Evolutionary conservation across 2,329 filamentous ascomycete species (phyloP).

Genomic region (Ophiostoma ulmi): DNA sequence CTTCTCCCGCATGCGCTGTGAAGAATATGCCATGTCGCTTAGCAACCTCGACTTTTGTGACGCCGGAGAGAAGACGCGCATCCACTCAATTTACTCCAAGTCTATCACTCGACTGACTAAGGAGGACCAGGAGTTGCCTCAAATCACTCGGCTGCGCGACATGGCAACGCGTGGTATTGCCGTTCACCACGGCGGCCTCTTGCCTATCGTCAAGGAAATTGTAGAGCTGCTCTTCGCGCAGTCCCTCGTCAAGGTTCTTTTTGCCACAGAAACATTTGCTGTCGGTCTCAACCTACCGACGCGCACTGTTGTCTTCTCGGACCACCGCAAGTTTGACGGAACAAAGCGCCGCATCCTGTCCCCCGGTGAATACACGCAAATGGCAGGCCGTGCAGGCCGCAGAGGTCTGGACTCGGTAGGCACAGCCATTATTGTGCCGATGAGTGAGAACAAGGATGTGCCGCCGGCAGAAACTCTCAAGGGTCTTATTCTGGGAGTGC

Average conservation of each 20-base stretch:
- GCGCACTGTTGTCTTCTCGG: constrained; percentile 93
- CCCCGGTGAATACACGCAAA: constrained; percentile 96
- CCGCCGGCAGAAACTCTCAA: constrained; percentile 77
- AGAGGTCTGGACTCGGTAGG: constrained; percentile 89
- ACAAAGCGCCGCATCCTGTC: constrained; percentile 85
- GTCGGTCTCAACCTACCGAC: constrained; percentile 97
- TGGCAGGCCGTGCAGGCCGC: constrained; percentile 91
- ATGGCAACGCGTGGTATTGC: constrained; percentile 83
- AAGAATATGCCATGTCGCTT: constrained; percentile 92
- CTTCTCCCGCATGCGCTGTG: constrained; percentile 95
- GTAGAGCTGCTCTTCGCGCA: constrained; percentile 95
- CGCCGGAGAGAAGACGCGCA: constrained; percentile 87
- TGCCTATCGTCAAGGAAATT: constrained; percentile 96
- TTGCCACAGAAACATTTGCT: constrained; percentile 96
- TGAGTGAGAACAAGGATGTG: constrained; percentile 74
- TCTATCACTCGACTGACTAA: constrained; percentile 86
- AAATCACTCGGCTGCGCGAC: constrained; percentile 83
- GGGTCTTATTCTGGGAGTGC: constrained; percentile 93
- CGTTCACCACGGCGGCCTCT: constrained; percentile 87
- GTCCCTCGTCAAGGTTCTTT: constrained; percentile 91
- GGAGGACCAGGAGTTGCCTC: constrained; percentile 84
- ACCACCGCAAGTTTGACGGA: constrained; percentile 93
- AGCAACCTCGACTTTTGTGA: constrained; percentile 95
- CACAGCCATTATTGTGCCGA: constrained; percentile 87
- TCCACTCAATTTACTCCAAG: constrained; percentile 96